phyloP scores from a whole-genome alignment of 176 grass and related monocot species.

The Dactylis glomerata region DNA sequence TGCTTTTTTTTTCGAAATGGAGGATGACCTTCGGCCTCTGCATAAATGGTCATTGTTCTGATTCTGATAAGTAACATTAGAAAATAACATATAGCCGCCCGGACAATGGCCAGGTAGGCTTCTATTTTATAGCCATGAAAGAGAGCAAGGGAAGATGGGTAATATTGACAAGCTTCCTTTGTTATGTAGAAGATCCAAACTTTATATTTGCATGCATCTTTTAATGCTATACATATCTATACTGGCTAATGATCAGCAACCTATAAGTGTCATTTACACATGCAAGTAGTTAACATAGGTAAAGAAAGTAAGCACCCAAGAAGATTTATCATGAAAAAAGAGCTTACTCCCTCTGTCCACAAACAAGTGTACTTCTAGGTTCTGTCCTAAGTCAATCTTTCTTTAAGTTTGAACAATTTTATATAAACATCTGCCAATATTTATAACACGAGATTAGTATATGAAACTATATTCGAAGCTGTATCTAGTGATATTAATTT shows the following conservation, averaged over 20 bases:
- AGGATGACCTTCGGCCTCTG: too few species aligned
- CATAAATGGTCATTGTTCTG: background rate
- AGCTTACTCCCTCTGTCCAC: too few species aligned
- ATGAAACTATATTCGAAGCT: too few species aligned
- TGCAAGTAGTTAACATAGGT: background rate
- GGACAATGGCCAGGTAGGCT: background rate
- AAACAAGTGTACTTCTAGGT: too few species aligned
- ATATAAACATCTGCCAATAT: too few species aligned
- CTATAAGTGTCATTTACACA: background rate
- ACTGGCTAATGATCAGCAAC: background rate
- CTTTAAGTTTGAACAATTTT: too few species aligned
- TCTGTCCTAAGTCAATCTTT: too few species aligned
- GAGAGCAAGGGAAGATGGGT: background rate
- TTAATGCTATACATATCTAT: background rate
- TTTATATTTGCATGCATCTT: background rate
- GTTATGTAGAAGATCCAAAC: background rate
- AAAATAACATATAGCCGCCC: background rate
- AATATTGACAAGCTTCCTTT: background rate
- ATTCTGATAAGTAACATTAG: background rate
- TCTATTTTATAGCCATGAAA: background rate
- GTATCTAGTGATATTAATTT: too few species aligned
- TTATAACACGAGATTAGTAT: too few species aligned
- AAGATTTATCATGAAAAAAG: background rate
- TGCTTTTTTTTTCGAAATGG: too few species aligned
- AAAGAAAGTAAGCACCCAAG: background rate